Evolutionary conservation across 805 yeast genomes (phyloP).

Genomic region (Candida sphagnicola): DNA sequence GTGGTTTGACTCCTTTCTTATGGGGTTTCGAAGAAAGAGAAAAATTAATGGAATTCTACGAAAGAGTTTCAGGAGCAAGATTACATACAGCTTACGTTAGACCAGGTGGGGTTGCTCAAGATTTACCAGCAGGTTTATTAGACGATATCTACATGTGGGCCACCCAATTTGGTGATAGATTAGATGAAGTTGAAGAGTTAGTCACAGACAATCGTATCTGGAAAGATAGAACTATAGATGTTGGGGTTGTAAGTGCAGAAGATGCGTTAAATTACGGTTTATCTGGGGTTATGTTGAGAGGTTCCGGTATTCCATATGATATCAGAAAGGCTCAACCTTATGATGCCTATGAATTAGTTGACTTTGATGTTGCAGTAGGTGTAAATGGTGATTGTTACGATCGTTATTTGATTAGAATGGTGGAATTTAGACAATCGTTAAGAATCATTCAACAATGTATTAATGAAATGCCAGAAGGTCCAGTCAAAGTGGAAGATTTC

Average conservation of each 20-base stretch:
- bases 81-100: constrained; percentile 84
- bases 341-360: constrained; percentile 84
- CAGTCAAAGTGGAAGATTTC: constrained; percentile 86
- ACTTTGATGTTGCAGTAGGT: constrained; percentile 85
- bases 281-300: constrained; percentile 88
- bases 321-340: constrained; percentile 84
- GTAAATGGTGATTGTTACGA: constrained; percentile 88
- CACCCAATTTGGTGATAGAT: constrained; percentile 88
- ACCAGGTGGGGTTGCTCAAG: constrained; percentile 92
- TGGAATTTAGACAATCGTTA: constrained; percentile 86
- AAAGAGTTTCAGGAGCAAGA: constrained; percentile 87
- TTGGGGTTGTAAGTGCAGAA: constrained; percentile 80
- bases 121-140: constrained; percentile 77
- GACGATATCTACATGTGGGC: constrained; percentile 97
- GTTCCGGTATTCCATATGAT: constrained; percentile 85
- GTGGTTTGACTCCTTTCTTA: constrained; percentile 87
- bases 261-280: constrained; percentile 80
- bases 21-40: constrained; percentile 96
- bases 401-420: constrained; percentile 84
- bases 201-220: constrained; percentile 88
- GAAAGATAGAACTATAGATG: constrained; percentile 80
- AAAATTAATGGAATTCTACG: constrained; percentile 88
- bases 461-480: constrained; percentile 89
- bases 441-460: constrained; percentile 87
- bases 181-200: constrained; percentile 87